Evolutionary conservation across 169 alveolate genomes (phyloP).

Genomic region (Eimeria acervulina): DNA sequence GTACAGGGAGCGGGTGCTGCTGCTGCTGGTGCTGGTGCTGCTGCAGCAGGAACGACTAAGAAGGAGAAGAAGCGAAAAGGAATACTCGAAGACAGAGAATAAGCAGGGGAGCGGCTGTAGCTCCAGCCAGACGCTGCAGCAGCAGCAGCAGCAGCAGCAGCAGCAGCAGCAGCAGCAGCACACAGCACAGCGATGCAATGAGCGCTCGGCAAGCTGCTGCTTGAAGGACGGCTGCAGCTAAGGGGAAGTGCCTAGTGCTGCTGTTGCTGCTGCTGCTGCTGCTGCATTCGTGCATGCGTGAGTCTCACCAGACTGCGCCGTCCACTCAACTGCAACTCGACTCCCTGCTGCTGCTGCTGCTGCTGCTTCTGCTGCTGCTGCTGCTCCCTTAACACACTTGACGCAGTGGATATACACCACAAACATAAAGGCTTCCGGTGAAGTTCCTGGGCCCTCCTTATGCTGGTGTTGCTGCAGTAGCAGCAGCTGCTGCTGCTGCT

Average conservation of each 20-base stretch:
- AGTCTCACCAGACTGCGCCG: constrained; percentile 12
- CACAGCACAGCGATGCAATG: not conserved
- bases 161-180: constrained; percentile 8
- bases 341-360: not conserved
- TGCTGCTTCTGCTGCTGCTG: not conserved
- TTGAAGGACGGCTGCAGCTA: too few relatives aligned
- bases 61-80: constrained; percentile 43
- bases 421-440: not conserved
- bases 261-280: not conserved
- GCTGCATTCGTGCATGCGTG: not conserved
- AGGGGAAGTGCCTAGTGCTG: too few relatives aligned
- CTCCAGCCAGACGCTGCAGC: constrained; percentile 43
- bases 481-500: constrained; percentile 9
- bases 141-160: constrained; percentile 35
- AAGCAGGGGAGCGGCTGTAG: constrained; percentile 8
- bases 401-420: constrained; percentile 33
- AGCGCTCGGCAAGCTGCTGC: not conserved
- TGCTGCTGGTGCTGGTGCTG: not conserved
- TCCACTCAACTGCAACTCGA: constrained; percentile 42
- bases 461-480: not conserved
- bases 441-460: not conserved
- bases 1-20: too few relatives aligned
- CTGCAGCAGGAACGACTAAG: constrained; percentile 7
- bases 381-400: not conserved
- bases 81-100: not conserved